Percentiles rank a stretch among this genome's conserved stretches.
Conservation (phyloP, 2,329 filamentous ascomycete genomes). For the Penicillium sp. region DNA sequence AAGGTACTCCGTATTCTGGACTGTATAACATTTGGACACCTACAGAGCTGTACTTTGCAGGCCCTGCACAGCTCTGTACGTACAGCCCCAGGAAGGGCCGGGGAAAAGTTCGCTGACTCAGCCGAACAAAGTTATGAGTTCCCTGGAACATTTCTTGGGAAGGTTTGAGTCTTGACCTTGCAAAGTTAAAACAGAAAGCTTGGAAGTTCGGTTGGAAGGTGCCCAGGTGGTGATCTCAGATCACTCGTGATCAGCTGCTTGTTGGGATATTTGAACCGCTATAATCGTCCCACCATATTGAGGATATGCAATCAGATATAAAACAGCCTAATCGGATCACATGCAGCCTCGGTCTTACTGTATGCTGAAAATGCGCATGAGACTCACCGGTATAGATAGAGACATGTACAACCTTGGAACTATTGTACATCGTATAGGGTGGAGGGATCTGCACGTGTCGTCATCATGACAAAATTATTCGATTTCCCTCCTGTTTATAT, state of each 20-base stretch:
- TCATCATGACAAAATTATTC: not conserved
- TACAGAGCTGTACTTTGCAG: not conserved
- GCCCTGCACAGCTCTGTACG: not conserved
- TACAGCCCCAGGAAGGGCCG: not conserved
- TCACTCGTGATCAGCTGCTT: constrained; percentile 1
- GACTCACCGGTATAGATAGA: not conserved
- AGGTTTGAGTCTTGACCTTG: no score
- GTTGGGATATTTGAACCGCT: not conserved
- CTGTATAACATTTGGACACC: not conserved
- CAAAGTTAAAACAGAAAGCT: no score
- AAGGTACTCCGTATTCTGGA: not conserved
- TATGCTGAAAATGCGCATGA: not conserved
- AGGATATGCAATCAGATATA: not conserved
- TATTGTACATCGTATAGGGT: not conserved
- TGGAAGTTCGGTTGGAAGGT: not conserved
- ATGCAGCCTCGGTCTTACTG: constrained; percentile 22
- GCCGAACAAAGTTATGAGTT: not conserved
- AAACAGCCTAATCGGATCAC: constrained; percentile 12
- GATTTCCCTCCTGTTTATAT: not conserved
- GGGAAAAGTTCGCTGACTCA: not conserved
- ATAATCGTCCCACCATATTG: constrained; percentile 18
- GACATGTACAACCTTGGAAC: not conserved
- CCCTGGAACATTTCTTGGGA: not conserved
- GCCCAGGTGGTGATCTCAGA: not conserved
- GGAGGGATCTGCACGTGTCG: not conserved